These are phyloP conservation scores for Cocos nucifera DNA, from an alignment of 176 grass and related monocot genomes.

Conservation along the genomic window DNA sequence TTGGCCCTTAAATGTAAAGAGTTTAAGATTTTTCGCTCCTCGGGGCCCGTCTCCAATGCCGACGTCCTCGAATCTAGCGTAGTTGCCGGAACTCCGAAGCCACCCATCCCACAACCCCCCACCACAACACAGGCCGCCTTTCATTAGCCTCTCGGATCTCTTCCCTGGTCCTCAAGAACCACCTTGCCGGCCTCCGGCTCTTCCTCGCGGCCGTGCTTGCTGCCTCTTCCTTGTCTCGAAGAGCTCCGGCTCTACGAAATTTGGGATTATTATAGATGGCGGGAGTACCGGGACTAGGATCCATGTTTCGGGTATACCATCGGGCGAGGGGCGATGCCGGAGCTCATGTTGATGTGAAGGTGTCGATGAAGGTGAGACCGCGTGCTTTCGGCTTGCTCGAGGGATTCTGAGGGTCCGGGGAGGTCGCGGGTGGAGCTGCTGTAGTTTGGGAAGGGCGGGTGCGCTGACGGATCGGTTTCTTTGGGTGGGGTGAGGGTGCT, in stretches of 20 bases:
- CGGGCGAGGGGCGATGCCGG: not conserved
- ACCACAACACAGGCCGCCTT: not conserved
- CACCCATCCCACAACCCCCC: too few species aligned
- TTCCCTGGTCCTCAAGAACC: not conserved
- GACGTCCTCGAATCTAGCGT: too few species aligned
- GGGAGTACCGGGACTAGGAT: slow-evolving; percentile 71
- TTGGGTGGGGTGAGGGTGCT: slow-evolving; percentile 1
- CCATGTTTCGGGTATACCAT: slow-evolving; percentile 53
- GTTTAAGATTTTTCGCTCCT: too few species aligned
- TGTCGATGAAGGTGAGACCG: slow-evolving; percentile 44
- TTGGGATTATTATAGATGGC: slow-evolving; percentile 60
- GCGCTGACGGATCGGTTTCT: slow-evolving; percentile 22
- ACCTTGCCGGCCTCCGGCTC: slow-evolving; percentile 11
- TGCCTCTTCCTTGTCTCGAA: slow-evolving; percentile 3
- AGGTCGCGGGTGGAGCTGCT: slow-evolving; percentile 49
- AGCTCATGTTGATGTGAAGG: slow-evolving; percentile 31
- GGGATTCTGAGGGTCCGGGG: slow-evolving; percentile 39
- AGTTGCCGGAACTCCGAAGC: too few species aligned
- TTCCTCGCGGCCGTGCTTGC: slow-evolving; percentile 9
- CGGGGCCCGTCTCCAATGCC: too few species aligned
- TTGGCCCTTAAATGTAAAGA: too few species aligned
- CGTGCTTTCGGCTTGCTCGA: slow-evolving; percentile 53
- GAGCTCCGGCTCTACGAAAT: slow-evolving; percentile 13
- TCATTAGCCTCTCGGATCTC: slow-evolving; percentile 2
- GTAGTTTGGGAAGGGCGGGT: slow-evolving; percentile 44